Evolutionary conservation across 108 stramenopile species (phyloP).

Genomic region (Nannochloropsis oceanica): DNA sequence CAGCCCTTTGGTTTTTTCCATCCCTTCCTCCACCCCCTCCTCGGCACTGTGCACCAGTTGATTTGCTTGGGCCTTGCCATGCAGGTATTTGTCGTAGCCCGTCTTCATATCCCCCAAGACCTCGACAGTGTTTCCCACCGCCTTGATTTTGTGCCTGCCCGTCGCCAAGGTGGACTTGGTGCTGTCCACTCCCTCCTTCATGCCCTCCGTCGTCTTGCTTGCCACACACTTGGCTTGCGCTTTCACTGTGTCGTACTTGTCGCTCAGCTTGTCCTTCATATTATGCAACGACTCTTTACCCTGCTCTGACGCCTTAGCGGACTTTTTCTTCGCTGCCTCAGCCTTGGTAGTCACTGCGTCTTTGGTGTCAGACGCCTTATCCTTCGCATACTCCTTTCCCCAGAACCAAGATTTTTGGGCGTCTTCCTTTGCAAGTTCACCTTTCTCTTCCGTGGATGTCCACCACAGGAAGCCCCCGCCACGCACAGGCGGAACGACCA

Average conservation of each 20-base stretch:
- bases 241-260: neutral
- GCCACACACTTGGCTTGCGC: neutral
- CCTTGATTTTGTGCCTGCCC: neutral
- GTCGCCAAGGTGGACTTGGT: neutral
- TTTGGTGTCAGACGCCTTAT: neutral
- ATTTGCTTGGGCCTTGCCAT: neutral
- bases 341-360: neutral
- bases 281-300: neutral
- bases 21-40: neutral
- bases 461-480: neutral
- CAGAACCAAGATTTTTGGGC: neutral
- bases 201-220: neutral
- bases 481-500: neutral
- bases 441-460: neutral
- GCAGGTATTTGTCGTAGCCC: neutral
- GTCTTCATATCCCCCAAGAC: neutral
- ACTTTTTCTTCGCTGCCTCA: neutral
- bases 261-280: neutral
- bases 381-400: neutral
- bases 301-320: neutral
- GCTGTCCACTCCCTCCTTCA: neutral
- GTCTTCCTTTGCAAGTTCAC: neutral
- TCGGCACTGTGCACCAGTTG: neutral
- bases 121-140: neutral
- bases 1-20: neutral